phyloP scores from a whole-genome alignment of 805 yeast species.

The Teunomyces aglyptinius region DNA sequence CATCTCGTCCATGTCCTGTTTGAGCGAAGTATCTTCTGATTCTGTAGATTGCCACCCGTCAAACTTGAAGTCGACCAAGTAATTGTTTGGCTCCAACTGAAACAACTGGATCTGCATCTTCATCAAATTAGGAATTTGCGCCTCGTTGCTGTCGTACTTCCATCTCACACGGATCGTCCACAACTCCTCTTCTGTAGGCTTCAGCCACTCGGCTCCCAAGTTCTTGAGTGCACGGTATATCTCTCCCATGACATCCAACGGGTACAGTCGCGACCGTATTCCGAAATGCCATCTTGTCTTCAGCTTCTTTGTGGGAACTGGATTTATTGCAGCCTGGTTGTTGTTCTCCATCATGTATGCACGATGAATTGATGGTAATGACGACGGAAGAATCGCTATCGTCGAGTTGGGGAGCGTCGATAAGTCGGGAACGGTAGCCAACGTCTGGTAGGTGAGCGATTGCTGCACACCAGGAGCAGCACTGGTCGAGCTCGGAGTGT shows the following conservation, averaged over 20 bases:
- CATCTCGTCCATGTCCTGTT: conserved; percentile 60
- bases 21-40: conserved; percentile 18
- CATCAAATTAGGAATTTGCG: conserved; percentile 68
- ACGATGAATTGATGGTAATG: conserved; percentile 90
- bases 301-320: conserved; percentile 73
- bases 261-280: conserved; percentile 91
- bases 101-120: conserved; percentile 96
- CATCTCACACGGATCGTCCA: conserved; percentile 97
- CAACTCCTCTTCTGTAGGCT: conserved; percentile 88
- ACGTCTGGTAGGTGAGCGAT: conserved; percentile 46
- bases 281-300: conserved; percentile 99
- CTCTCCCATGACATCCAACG: conserved; percentile 98
- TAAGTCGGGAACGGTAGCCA: conserved; percentile 46
- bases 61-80: conserved; percentile 93
- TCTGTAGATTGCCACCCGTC: conserved; percentile 85
- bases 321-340: conserved; percentile 37
- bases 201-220: conserved; percentile 96
- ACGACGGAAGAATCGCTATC: conserved; percentile 89
- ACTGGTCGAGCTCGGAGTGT: conserved; percentile 18
- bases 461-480: conserved; percentile 45
- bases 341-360: conserved; percentile 77
- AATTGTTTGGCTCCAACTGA: conserved; percentile 93
- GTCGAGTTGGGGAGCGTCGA: conserved; percentile 67
- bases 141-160: conserved; percentile 53
- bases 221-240: conserved; percentile 91